Percentiles rank a stretch among this genome's conserved stretches.
phyloP scores from a whole-genome alignment of 805 yeast genomes.

The Ogataea pilisensis region DNA sequence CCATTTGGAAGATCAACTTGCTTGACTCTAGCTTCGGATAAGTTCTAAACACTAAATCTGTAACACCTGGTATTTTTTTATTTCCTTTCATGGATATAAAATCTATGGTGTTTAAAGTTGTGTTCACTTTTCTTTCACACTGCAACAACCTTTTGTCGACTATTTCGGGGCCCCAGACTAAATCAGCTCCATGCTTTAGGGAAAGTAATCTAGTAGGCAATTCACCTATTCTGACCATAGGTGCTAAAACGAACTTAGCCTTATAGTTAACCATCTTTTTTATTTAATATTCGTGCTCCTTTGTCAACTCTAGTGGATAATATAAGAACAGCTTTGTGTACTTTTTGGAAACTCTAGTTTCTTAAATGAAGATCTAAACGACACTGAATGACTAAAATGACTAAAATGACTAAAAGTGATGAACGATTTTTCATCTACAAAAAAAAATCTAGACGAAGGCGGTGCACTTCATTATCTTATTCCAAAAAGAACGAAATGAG shows the following conservation, averaged over 20 bases:
- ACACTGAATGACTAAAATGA: too few species aligned
- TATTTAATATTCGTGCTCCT: not conserved
- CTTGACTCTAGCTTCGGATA: slow-evolving; percentile 57
- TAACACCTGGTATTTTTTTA: slow-evolving; percentile 41
- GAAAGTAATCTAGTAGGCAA: slow-evolving; percentile 83
- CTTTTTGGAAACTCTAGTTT: too few species aligned
- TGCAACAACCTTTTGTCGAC: slow-evolving; percentile 78
- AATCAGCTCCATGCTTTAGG: slow-evolving; percentile 81
- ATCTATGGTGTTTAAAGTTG: slow-evolving; percentile 55
- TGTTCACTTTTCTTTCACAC: slow-evolving; percentile 63
- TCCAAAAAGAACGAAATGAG: too few species aligned
- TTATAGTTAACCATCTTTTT: slow-evolving; percentile 56
- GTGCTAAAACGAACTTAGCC: slow-evolving; percentile 84
- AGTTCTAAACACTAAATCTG: slow-evolving; percentile 65
- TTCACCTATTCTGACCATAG: slow-evolving; percentile 97
- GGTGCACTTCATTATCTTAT: too few species aligned
- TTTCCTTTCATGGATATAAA: slow-evolving; percentile 40
- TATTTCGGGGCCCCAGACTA: slow-evolving; percentile 96
- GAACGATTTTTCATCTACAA: too few species aligned
- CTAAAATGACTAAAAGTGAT: too few species aligned
- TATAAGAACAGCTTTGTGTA: too few species aligned
- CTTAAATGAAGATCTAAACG: too few species aligned
- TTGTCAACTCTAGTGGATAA: not conserved
- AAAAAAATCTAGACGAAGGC: too few species aligned
- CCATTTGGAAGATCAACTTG: slow-evolving; percentile 81